Evolutionary conservation across 371 early-diverging fungal species (phyloP).

Genomic region (Syncephalis plumigaleata): DNA sequence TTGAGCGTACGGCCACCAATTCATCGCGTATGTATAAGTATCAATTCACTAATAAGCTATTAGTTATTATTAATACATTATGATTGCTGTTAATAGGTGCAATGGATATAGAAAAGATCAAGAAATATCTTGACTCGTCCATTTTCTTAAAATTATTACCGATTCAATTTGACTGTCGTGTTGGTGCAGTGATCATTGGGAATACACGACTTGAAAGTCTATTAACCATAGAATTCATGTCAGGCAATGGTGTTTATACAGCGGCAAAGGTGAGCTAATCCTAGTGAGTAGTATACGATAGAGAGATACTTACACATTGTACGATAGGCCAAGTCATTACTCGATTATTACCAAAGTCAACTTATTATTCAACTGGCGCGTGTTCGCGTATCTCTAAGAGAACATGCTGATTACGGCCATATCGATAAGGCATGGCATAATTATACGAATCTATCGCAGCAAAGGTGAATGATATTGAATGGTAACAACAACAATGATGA

Average conservation of each 20-base stretch:
- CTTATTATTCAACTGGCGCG: not conserved
- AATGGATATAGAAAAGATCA: not conserved
- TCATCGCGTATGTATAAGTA: not conserved
- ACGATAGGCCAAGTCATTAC: constrained; percentile 24
- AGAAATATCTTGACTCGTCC: constrained; percentile 14
- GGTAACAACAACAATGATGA: not conserved
- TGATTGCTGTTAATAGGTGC: not conserved
- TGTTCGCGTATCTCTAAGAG: not conserved
- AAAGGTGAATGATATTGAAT: not conserved
- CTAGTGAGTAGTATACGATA: too few species aligned
- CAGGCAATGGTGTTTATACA: constrained; percentile 41
- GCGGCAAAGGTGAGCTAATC: constrained; percentile 23
- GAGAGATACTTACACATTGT: not conserved
- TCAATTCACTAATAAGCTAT: not conserved
- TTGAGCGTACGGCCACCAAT: not conserved
- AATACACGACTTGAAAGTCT: constrained; percentile 51
- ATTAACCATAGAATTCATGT: constrained; percentile 34
- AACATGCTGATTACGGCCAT: not conserved
- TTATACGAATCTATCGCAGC: not conserved
- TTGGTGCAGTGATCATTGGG: constrained; percentile 57
- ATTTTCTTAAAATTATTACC: constrained; percentile 42
- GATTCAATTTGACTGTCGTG: constrained; percentile 45
- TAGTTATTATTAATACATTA: not conserved
- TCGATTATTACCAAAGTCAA: constrained; percentile 40
- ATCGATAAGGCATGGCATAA: not conserved